A percentile compares a stretch with the other conserved stretches of the same genome.
phyloP scores from a whole-genome alignment of 2,329 filamentous ascomycete genomes.

The Scedosporium dehoogii region DNA sequence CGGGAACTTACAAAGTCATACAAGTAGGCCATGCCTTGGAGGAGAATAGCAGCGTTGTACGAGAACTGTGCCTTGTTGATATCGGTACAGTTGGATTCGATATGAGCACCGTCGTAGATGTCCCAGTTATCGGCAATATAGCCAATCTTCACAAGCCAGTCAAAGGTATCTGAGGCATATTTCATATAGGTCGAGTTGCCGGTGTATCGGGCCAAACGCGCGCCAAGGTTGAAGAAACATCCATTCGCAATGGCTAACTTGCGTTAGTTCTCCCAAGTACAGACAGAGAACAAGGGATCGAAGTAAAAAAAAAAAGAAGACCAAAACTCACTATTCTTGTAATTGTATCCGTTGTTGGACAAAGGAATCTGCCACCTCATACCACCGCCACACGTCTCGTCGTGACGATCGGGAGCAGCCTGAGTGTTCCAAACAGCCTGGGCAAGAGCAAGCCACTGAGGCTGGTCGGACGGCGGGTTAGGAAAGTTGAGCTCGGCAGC shows the following conservation, averaged over 20 bases:
- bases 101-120: conserved; percentile 47
- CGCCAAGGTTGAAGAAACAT: conserved; percentile 54
- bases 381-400: conserved; percentile 54
- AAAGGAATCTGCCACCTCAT: conserved; percentile 69
- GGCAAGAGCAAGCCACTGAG: conserved; percentile 55
- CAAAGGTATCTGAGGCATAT: conserved; percentile 44
- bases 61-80: conserved; percentile 45
- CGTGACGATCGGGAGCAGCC: conserved; percentile 52
- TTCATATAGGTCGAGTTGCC: conserved; percentile 54
- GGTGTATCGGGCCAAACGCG: conserved; percentile 64
- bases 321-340: conserved; percentile 51
- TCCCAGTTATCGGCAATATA: conserved; percentile 47
- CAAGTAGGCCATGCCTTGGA: conserved; percentile 47
- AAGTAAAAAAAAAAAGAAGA: background rate
- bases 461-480: conserved; percentile 41
- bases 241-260: conserved; percentile 47
- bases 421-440: conserved; percentile 61
- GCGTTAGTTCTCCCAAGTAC: background rate
- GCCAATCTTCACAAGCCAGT: conserved; percentile 43
- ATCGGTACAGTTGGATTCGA: conserved; percentile 38
- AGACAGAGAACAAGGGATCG: too few relatives aligned
- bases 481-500: conserved; percentile 57
- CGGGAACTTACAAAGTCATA: conserved; percentile 37
- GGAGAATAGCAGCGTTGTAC: conserved; percentile 42
- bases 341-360: conserved; percentile 66